Base-by-base conservation (phyloP, 208 protist species). In the Acanthamoeba healyi region DNA sequence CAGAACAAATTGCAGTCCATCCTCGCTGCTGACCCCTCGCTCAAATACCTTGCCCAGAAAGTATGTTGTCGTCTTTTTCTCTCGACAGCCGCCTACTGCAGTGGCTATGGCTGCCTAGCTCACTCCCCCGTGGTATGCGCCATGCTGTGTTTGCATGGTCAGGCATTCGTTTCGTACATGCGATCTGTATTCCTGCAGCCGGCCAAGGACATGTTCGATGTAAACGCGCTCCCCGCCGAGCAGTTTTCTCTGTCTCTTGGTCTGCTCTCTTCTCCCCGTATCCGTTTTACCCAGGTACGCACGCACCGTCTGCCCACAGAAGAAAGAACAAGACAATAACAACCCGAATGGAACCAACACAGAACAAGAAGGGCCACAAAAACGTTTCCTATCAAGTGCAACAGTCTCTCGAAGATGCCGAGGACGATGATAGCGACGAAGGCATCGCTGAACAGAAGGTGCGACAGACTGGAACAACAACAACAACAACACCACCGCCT, bases 1-100 rank as follows among this genome's bases (percentile, higher is more conserved):
- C 96, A 98, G 19, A 19, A 46, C 87, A 97, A 99, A 70, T 98
- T 99, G 81, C 97, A 97, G 1, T 97, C 98, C 22, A 95, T 99
- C 17, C 96, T 99, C 14, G 96, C 99, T 56, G 97, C 99, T 46
- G 96, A 98, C 24, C 74, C 96, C 38, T 98, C 99, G 0, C 96
- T 99, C 29, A 99, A 99, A 97, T 98, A 99, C 95, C 98, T 99
- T 58, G 99, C 99, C 17, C 98, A 99, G 96, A 99, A 99, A 97
- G 96, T 94, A 95, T 54, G 72, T 19, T 49, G n/a, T 44, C 70
- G 24, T 44, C 40, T 9, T 94, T 61, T 34, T 40, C 72, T 82
- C 12, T 36, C 15, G 15, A 40, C 15, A 36, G 29, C 22, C 12
- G 15, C 12, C 34, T n/a, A n/a, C n/a, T n/a, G n/a, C n/a, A n/a